A percentile compares a stretch with the other conserved stretches of the same genome.
These are phyloP conservation scores for Epichloe hybrida DNA, from an alignment of 2,329 filamentous ascomycete species.

Conservation along the genomic window DNA sequence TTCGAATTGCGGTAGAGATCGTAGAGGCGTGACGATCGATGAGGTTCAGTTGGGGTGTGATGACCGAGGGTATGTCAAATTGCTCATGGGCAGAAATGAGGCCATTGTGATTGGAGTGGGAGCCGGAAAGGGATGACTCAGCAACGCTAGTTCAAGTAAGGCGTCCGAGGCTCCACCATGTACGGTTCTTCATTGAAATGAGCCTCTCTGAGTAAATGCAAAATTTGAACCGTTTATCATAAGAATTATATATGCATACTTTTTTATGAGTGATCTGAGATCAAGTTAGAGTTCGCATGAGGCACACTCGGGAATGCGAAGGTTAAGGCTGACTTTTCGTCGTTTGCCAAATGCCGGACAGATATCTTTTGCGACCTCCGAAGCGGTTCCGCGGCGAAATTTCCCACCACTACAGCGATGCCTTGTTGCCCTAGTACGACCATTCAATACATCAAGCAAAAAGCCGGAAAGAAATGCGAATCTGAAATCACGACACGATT, in stretches of 20 bases:
- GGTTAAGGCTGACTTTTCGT: conserved; percentile 10
- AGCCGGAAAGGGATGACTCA: conserved; percentile 21
- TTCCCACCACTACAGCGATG: conserved; percentile 2
- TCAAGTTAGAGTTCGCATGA: conserved; percentile 7
- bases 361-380: neutral
- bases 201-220: neutral
- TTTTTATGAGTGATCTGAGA: conserved; percentile 1
- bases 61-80: conserved; percentile 13
- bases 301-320: conserved; percentile 17
- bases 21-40: conserved; percentile 11
- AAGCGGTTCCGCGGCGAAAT: neutral
- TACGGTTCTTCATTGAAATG: neutral
- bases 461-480: neutral
- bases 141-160: conserved; percentile 8
- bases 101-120: conserved; percentile 20
- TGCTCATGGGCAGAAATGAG: conserved; percentile 23
- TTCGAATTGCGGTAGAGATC: conserved; percentile 11
- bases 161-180: neutral
- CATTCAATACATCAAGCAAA: conserved; percentile 2
- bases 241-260: no score
- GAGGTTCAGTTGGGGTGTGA: conserved; percentile 13
- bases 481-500: neutral
- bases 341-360: conserved; percentile 4
- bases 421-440: conserved; percentile 9
- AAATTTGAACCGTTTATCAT: neutral